These are phyloP conservation scores for Mucor sp. DNA, from an alignment of 371 early-diverging fungal genomes.

Conservation along the genomic window DNA sequence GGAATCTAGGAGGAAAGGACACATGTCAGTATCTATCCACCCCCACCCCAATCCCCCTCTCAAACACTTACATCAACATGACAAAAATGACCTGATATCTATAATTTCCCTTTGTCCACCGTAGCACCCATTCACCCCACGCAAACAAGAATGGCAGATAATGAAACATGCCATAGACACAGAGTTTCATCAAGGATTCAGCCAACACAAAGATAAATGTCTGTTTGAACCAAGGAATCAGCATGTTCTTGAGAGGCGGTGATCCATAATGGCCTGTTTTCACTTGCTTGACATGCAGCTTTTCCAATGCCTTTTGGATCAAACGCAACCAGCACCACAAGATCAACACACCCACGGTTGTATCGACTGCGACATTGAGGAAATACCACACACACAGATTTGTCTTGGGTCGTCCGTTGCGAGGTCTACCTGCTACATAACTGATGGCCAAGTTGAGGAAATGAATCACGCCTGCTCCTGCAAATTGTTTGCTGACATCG, in stretches of 20 bases:
- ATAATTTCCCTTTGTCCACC: constrained; percentile 45
- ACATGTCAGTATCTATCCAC: neutral
- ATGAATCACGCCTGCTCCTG: constrained; percentile 64
- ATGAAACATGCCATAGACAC: constrained; percentile 39
- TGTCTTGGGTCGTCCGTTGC: constrained; percentile 39
- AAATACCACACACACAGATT: constrained; percentile 74
- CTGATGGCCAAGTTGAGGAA: constrained; percentile 60
- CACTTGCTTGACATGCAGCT: constrained; percentile 35
- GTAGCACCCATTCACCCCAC: constrained; percentile 42
- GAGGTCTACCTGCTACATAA: constrained; percentile 49
- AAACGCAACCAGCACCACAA: constrained; percentile 54
- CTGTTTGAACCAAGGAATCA: constrained; percentile 46
- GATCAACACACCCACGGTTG: constrained; percentile 65
- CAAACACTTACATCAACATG: constrained; percentile 42
- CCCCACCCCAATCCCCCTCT: neutral
- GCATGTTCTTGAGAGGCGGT: constrained; percentile 31
- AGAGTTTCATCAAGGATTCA: constrained; percentile 42
- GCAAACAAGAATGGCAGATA: constrained; percentile 36
- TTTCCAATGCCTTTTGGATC: constrained; percentile 24
- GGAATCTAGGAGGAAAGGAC: constrained; percentile 45
- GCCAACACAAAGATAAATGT: constrained; percentile 38
- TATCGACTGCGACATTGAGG: constrained; percentile 66
- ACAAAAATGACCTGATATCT: constrained; percentile 53
- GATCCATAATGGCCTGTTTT: constrained; percentile 44
- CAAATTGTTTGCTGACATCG: constrained; percentile 67